Evolutionary conservation across 148 eudicot species (phyloP).

Genomic region (Simmondsia chinensis): DNA sequence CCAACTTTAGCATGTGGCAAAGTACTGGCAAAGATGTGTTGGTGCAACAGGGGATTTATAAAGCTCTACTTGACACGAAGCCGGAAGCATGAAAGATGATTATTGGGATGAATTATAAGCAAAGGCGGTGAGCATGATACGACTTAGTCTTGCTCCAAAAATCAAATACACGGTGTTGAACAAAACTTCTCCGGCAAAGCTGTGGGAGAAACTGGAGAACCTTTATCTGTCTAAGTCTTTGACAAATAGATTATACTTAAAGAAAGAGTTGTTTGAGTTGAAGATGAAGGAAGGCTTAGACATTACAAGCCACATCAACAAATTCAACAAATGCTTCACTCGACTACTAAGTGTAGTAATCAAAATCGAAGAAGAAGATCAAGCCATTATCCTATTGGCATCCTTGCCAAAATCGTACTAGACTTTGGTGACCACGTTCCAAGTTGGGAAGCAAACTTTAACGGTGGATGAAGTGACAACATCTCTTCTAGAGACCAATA

Average conservation of each 20-base stretch:
- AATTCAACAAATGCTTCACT: neutral
- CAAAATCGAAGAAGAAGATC: neutral
- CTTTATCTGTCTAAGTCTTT: neutral
- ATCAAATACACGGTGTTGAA: neutral
- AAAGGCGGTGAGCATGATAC: neutral
- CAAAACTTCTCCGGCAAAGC: neutral
- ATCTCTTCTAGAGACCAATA: too few species aligned
- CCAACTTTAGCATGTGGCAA: neutral
- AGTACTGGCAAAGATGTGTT: neutral
- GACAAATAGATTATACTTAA: neutral
- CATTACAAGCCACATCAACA: neutral
- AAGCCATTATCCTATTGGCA: neutral
- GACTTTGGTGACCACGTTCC: neutral
- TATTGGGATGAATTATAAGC: neutral
- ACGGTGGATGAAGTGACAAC: neutral
- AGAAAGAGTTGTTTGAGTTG: neutral
- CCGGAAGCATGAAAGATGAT: neutral
- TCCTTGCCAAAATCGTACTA: neutral
- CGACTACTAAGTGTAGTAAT: neutral
- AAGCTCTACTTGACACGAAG: neutral
- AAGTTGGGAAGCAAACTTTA: neutral
- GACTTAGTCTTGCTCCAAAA: neutral
- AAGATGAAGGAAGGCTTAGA: neutral
- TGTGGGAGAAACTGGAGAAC: neutral
- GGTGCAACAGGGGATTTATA: neutral